These are phyloP conservation scores for Volvox africanus DNA, from an alignment of 139 green algal species.

Conservation along the genomic window DNA sequence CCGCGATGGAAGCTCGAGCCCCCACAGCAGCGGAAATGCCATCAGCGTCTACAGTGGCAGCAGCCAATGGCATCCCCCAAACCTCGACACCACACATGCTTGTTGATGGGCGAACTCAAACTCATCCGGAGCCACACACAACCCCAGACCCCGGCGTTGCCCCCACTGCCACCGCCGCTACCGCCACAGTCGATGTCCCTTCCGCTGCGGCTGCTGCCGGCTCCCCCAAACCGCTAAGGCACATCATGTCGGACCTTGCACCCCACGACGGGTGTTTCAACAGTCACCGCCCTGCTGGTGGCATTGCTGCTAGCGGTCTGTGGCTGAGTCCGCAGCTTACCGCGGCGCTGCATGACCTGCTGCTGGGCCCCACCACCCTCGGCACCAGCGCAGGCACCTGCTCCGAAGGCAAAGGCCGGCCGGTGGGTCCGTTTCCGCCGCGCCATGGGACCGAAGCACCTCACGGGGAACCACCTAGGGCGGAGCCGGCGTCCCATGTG, in stretches of 20 bases:
- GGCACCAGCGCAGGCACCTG: background rate
- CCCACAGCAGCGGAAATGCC: background rate
- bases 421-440: background rate
- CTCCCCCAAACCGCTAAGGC: background rate
- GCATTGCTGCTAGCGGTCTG: background rate
- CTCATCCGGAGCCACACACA: too few species aligned
- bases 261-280: background rate
- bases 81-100: background rate
- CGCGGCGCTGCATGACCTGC: background rate
- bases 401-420: too few species aligned
- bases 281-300: background rate
- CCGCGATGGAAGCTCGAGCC: too few species aligned
- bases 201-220: background rate
- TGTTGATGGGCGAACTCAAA: too few species aligned
- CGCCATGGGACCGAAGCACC: too few species aligned
- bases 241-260: background rate
- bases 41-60: background rate
- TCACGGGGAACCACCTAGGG: background rate
- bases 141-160: too few species aligned
- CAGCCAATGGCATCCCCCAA: background rate
- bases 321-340: background rate
- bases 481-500: background rate
- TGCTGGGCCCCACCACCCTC: background rate
- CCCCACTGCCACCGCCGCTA: background rate
- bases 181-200: background rate